These are phyloP conservation scores for Ilyonectria robusta DNA, from an alignment of 2,329 filamentous ascomycete genomes.

Conservation along the genomic window DNA sequence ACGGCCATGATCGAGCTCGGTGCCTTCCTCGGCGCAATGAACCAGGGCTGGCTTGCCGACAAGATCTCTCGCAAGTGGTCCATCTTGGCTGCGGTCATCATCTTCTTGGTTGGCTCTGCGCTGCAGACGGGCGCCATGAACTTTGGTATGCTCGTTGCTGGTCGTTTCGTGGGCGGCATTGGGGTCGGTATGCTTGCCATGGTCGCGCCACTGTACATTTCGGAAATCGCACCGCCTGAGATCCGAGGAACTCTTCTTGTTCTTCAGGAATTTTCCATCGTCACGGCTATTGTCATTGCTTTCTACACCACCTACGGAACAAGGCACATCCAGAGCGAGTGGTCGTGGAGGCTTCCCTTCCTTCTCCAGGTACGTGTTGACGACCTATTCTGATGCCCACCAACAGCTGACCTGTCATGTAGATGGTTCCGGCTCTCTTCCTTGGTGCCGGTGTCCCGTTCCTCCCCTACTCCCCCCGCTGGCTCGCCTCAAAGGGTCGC, in stretches of 20 bases:
- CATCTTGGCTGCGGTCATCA: conserved; percentile 51
- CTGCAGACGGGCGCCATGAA: conserved; percentile 59
- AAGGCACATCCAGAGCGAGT: conserved; percentile 43
- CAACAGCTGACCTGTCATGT: neutral
- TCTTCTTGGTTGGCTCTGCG: conserved; percentile 58
- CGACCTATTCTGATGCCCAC: neutral
- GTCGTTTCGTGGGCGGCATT: conserved; percentile 60
- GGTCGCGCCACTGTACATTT: conserved; percentile 60
- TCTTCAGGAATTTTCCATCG: conserved; percentile 55
- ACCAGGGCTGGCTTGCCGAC: conserved; percentile 42
- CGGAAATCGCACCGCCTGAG: conserved; percentile 63
- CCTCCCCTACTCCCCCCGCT: conserved; percentile 48
- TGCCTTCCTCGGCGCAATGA: conserved; percentile 51
- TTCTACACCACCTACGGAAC: conserved; percentile 52
- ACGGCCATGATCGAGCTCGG: conserved; percentile 61
- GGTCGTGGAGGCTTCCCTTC: conserved; percentile 50
- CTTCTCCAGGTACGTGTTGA: conserved; percentile 37
- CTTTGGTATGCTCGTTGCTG: conserved; percentile 59
- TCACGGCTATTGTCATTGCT: conserved; percentile 50
- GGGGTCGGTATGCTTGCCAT: conserved; percentile 58
- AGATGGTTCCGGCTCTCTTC: conserved; percentile 42
- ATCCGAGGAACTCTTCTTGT: conserved; percentile 63
- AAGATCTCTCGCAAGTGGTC: conserved; percentile 50
- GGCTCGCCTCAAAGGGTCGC: conserved; percentile 45
- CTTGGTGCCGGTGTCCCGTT: conserved; percentile 43